Evolutionary conservation across 129 eudicot genomes (phyloP), one percentile per base, ranked within the genome.

Genomic region (Flaveria ramosissima): DNA sequence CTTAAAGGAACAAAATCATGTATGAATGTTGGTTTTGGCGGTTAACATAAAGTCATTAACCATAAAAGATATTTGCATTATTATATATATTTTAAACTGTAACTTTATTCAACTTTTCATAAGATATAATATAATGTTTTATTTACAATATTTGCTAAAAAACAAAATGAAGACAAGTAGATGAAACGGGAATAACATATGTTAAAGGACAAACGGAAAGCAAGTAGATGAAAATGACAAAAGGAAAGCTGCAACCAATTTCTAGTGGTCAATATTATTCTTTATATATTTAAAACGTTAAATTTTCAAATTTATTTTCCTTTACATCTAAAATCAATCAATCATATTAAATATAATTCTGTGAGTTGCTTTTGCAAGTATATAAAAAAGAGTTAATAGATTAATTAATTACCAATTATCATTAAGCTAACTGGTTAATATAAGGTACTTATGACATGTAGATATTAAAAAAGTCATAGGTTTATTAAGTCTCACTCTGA

Each of bases 141-240:
- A 9, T 9, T 1, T 47, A 3, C 30, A 27, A 27, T 27, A 27
- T n/a, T 13, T 9, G 10, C 20, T 13, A 32, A 63, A 63, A 9
- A 46, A 63, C 69, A 32, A 63, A 63, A 15, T 16, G 69, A 14
- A 15, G 69, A 20, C 21, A 7, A 7, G 45, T 63, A 13, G 21
- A 3, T 0, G 21, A 14, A 15, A 14, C 14, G 0, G 46, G 5
- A 13, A 63, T 24, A 9, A 5, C 7, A 23, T 13, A 27, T 30
- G 10, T 1, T 1, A 14, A 63, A 5, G 69, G 69, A 63, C 69
- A 63, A 63, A 32, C 0, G 12, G 5, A 32, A 14, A 27, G 17
- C 46, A 63, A 15, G 69, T 60, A 60, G 1, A 60, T 60, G 67
- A 60, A 55, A 24, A 60, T 60, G 67, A 60, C 67, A 24, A 56